Percentiles rank a stretch among this genome's conserved stretches.
These are phyloP conservation scores for Erysimum pusillum DNA, from an alignment of 441 rosid species.

Conservation along the genomic window DNA sequence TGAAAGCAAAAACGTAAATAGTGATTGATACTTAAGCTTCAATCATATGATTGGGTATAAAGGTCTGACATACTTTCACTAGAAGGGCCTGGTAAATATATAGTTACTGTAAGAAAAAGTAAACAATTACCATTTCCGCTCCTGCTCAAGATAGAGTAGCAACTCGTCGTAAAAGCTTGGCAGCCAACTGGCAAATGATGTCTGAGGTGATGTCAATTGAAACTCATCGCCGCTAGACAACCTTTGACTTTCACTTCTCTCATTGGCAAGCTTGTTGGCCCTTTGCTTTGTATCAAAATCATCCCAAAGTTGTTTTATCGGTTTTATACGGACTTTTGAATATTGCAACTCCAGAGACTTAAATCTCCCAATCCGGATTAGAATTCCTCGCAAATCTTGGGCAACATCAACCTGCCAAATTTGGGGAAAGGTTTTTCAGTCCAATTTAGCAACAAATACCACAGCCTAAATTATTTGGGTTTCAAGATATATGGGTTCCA, in stretches of 20 bases:
- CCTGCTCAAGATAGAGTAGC: conserved; percentile 96
- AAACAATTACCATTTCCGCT: conserved; percentile 90
- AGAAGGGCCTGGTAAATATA: neutral
- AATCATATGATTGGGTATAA: conserved; percentile 20
- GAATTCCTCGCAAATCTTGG: conserved; percentile 94
- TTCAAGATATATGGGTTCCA: conserved; percentile 1
- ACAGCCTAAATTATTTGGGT: neutral
- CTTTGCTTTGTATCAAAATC: conserved; percentile 80
- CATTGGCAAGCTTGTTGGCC: conserved; percentile 66
- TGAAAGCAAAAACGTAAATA: conserved; percentile 11
- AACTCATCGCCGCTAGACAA: conserved; percentile 58
- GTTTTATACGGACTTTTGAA: conserved; percentile 89
- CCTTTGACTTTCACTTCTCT: conserved; percentile 70
- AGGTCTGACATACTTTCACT: conserved; percentile 20
- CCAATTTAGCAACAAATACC: conserved; percentile 20
- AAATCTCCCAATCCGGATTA: conserved; percentile 96
- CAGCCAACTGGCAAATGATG: conserved; percentile 86
- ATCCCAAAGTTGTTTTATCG: conserved; percentile 92
- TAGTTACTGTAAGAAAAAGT: conserved; percentile 6
- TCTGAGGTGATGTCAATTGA: conserved; percentile 51
- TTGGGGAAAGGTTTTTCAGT: conserved; percentile 27
- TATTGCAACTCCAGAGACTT: conserved; percentile 88
- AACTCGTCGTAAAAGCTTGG: conserved; percentile 95
- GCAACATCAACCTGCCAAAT: conserved; percentile 82
- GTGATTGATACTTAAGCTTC: conserved; percentile 16